Conservation (phyloP, 2,329 filamentous ascomycete species). For the Botrytis fragariae region DNA sequence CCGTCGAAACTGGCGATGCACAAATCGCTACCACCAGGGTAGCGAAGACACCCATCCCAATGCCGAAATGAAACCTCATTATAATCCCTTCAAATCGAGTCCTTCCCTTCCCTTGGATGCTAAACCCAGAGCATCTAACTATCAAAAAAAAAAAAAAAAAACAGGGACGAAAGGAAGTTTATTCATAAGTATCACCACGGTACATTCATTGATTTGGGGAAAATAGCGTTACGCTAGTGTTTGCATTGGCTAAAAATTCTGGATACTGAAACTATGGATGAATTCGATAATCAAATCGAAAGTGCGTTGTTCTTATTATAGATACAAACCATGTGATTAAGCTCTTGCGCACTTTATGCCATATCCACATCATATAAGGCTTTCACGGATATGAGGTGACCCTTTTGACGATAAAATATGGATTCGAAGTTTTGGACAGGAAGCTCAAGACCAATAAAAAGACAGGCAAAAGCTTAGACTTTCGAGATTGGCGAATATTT, state of each 20-base stretch:
- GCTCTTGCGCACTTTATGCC: not conserved
- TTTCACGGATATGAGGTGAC: not conserved
- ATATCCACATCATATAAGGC: not conserved
- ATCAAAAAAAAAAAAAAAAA: not conserved
- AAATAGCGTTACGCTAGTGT: not conserved
- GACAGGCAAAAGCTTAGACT: not conserved
- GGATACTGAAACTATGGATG: not conserved
- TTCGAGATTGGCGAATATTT: no score
- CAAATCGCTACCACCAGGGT: not conserved
- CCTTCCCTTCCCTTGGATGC: constrained; percentile 22
- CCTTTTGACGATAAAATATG: not conserved
- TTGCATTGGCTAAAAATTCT: not conserved
- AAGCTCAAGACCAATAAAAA: not conserved
- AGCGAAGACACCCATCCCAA: not conserved
- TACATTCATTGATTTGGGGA: not conserved
- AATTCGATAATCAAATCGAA: not conserved
- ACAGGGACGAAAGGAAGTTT: not conserved
- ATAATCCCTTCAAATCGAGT: not conserved
- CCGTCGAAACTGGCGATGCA: not conserved
- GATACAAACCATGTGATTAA: not conserved
- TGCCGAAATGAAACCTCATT: constrained; percentile 8
- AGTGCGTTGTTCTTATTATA: not conserved
- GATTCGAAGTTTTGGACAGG: not conserved
- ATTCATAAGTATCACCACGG: not conserved
- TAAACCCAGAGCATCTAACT: constrained; percentile 30